Evolutionary conservation across 345 rosid species (phyloP), one percentile per base, ranked within the genome.

Genomic region (Cochlearia excelsa): DNA sequence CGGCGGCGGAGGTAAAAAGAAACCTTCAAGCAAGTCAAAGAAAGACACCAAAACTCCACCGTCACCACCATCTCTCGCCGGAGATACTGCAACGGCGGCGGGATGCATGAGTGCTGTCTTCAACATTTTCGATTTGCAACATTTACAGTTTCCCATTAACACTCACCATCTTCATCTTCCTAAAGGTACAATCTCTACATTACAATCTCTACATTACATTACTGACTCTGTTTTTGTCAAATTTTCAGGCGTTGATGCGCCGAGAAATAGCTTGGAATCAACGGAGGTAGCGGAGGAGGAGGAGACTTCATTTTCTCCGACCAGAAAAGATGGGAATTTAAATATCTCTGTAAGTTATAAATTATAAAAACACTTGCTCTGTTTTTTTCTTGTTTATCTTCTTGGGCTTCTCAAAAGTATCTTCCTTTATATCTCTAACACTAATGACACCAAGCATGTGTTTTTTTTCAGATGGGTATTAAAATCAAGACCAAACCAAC

Each of bases 101-200:
- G 91, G 98, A 46, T 92, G 98, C 82, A 84, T 88, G 77, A 79
- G 80, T 67, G 74, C 89, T 48, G 82, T 88, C 4, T 82, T 88
- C 41, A 87, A 86, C 66, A 55, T 88, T 33, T 92, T 88, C 56
- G 91, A 86, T 69, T 81, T 84, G 27, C 85, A 85, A 42, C 87
- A 76, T 60, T 75, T 82, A 41, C 89, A 80, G 51, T 70, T 79
- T 55, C 78, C 86, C 35, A 60, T 75, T 42, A 48, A 68, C 71
- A 81, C 73, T 26, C 80, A 73, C 27, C 71, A 72, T 34, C 42
- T 45, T 42, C 82, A 57, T 68, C 89, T 68, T 71, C 76, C 80
- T 46, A 76, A 82, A 49, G 72, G 76, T 62, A 35, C 27, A 38
- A n/a, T 26, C 28, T 45, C 29, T n/a, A 16, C 23, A 16, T 16